Base-by-base conservation (phyloP, 495 filamentous ascomycete species). In the Acidomyces sp. region DNA sequence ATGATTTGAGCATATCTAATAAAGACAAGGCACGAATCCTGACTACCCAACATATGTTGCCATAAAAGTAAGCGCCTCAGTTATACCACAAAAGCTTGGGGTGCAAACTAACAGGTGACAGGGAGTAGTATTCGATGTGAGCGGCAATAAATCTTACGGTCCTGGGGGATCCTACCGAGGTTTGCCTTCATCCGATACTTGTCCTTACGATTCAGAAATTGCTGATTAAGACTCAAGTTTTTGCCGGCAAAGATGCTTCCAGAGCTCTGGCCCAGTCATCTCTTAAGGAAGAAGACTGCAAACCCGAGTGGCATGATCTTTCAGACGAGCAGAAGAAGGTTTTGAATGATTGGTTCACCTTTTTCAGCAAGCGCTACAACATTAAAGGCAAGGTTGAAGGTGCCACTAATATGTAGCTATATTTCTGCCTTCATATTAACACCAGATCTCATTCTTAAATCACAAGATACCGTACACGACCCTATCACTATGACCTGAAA, bases 291-390 rank as follows among this genome's bases (percentile, higher is more conserved):
- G 85, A 86, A 53, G 85, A 96, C 53, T 87, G 83, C 49, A 63
- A 62, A 13, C 66, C 92, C 1, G 80, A 94, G 21, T 96, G 85
- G 84, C 66, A 77, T 40, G 82, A 90, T 55, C 67, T 99, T 31
- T 60, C 62, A 16, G 86, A 93, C n/a, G 85, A 87, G 62, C 77
- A 94, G 57, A 85, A 94, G 64, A 70, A 67, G 19, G 75, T 79
- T 11, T 65, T 99, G 28, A 68, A 83, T 17, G 92, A 96, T 55
- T 99, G 90, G 90, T 77, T 74, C 38, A 92, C 79, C 3, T 97
- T 93, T 65, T 97, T 96, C 64, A 79, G 76, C 52, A 97, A 95
- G 64, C 69, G 90, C 28, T 97, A 97, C 57, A 94, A 88, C 53
- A 74, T 95, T 41, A 78, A 95, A 28, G 90, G 90, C 23, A 73